Conservation (phyloP, 2,329 filamentous ascomycete genomes). For the Curvularia eragrostidis region DNA sequence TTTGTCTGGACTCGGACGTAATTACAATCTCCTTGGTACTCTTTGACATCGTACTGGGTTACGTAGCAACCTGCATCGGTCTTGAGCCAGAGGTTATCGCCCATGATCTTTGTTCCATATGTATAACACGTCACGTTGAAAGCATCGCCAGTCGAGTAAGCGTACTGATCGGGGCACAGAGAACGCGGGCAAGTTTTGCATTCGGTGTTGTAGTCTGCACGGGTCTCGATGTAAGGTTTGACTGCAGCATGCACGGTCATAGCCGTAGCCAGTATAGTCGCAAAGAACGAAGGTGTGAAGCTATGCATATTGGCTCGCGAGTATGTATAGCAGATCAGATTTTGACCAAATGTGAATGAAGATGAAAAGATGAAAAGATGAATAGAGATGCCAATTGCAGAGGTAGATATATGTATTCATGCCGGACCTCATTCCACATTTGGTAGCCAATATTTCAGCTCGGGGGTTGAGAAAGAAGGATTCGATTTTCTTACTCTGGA, state of each 20-base stretch:
- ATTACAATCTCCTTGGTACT: conserved; percentile 38
- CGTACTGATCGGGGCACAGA: conserved; percentile 34
- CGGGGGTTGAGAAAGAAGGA: not conserved
- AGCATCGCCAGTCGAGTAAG: conserved; percentile 22
- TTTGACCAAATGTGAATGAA: too few species aligned
- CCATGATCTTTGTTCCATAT: conserved; percentile 38
- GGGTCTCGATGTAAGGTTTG: conserved; percentile 29
- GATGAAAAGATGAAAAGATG: not conserved
- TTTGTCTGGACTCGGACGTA: too few species aligned
- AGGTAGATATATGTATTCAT: not conserved
- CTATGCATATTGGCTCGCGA: not conserved
- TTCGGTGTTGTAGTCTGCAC: conserved; percentile 37
- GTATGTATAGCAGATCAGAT: not conserved
- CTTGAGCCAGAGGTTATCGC: conserved; percentile 37
- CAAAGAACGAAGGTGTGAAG: not conserved
- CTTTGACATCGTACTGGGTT: conserved; percentile 38
- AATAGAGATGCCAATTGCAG: not conserved
- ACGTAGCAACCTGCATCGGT: conserved; percentile 39
- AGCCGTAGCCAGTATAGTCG: not conserved
- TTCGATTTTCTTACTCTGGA: not conserved
- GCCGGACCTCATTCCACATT: not conserved
- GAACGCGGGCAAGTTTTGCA: conserved; percentile 43
- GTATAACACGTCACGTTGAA: conserved; percentile 43
- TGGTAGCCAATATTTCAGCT: not conserved
- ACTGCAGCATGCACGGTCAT: not conserved